A percentile compares a stretch with the other conserved stretches of the same genome.
These are phyloP conservation scores for Sclerotinia nivalis DNA, from an alignment of 2,329 filamentous ascomycete genomes.

Conservation along the genomic window DNA sequence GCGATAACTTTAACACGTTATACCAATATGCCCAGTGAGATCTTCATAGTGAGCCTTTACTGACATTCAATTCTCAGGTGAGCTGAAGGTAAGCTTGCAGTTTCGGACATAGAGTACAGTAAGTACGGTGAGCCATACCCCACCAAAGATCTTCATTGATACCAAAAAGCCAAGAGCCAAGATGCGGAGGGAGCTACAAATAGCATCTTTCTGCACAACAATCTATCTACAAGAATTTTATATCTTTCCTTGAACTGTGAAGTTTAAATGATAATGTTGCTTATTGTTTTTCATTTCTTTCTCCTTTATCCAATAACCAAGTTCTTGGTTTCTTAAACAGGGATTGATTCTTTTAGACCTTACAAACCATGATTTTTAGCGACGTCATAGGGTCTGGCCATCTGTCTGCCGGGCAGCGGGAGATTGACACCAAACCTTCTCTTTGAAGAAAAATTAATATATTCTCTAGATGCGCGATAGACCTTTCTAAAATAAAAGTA, in stretches of 20 bases:
- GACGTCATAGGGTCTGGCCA: conserved; percentile 6
- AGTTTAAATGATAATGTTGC: neutral
- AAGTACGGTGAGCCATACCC: neutral
- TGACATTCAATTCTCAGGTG: neutral
- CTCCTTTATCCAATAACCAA: neutral
- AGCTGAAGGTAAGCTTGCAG: neutral
- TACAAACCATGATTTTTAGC: neutral
- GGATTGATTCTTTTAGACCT: neutral
- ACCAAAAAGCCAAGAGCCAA: conserved; percentile 1
- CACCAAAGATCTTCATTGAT: neutral
- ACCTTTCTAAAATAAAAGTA: neutral
- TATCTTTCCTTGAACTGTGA: neutral
- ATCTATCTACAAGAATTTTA: neutral
- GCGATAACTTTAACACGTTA: no score
- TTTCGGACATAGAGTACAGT: neutral
- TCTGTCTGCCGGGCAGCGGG: conserved; percentile 5
- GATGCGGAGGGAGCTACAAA: neutral
- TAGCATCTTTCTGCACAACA: neutral
- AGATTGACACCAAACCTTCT: conserved; percentile 1
- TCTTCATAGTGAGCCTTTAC: neutral
- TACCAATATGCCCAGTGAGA: neutral
- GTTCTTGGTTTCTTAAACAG: neutral
- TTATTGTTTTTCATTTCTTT: neutral
- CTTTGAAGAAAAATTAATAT: neutral
- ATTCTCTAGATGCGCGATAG: neutral